Evolutionary conservation across 1,284 basidiomycete species (phyloP), one percentile per base, ranked within the genome.

Genomic region (Coniferiporia weirii): DNA sequence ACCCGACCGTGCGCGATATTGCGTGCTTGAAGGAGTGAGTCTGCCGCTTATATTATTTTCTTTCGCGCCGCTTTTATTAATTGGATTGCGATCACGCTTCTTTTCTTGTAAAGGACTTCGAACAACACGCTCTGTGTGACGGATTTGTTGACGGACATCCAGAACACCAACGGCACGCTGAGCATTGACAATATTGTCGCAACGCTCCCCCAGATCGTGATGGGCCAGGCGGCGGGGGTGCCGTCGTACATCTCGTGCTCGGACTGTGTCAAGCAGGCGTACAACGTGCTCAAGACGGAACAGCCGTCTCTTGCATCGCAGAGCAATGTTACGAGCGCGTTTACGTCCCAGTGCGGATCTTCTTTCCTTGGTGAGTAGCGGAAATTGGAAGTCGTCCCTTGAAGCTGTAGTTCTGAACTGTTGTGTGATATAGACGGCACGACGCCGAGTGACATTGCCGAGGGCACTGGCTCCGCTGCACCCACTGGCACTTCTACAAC

Each of bases 21-120:
- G 72, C 69, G 8, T 85, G 84, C 67, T 70, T 87, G 65, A 73
- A 79, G 62, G 80, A 84, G 83, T 86, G 63, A 66, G 82, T 75
- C 15, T 35, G 43, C 38, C 46, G 27, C 57, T 50, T 10, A 45
- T 27, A 19, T n/a, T 13, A 27, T 50, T 13, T n/a, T 35, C 48
- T 40, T 38, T 27, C n/a, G 13, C 7, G 20, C 17, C 57, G 13
- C 47, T 22, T 47, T 54, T 44, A 46, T 32, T 12, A 54, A 46
- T n/a, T 49, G 27, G 27, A 27, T 27, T 27, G 27, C 27, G 27
- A 27, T 27, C 27, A 27, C 5, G 27, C 27, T 59, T 2, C 50
- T 27, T 44, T 36, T 60, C 38, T 63, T 61, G 62, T 76, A 75
- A 66, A 74, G 74, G 46, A 68, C 70, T n/a, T 65, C 68, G 58